phyloP scores from a whole-genome alignment of 306 rosid species.

The Pachyrhizus erosus region DNA sequence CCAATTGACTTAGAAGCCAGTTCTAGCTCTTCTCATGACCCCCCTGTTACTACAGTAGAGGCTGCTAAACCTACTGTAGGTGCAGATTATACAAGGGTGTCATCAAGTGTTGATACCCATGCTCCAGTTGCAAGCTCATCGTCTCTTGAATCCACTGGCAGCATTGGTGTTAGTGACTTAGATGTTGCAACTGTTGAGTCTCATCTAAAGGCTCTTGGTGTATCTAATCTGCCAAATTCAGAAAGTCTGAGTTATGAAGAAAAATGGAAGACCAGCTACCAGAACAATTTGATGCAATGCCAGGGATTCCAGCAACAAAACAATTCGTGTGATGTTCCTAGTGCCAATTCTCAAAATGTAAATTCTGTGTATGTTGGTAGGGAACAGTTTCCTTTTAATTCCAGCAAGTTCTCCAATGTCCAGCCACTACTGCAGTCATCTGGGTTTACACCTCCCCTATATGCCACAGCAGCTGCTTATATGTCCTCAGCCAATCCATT shows the following conservation, averaged over 20 bases:
- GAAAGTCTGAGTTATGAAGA: slow-evolving; percentile 52
- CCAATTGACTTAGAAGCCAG: slow-evolving; percentile 44
- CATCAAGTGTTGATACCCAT: slow-evolving; percentile 43
- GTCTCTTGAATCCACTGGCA: slow-evolving; percentile 49
- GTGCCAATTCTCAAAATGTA: slow-evolving; percentile 50
- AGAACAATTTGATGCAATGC: slow-evolving; percentile 49
- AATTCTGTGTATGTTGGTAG: slow-evolving; percentile 46
- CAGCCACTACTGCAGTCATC: slow-evolving; percentile 64
- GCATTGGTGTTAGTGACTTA: slow-evolving; percentile 45
- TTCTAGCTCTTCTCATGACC: slow-evolving; percentile 50
- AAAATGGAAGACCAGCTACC: slow-evolving; percentile 50
- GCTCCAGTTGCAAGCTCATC: slow-evolving; percentile 47
- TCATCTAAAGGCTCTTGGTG: slow-evolving; percentile 57
- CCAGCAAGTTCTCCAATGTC: slow-evolving; percentile 55
- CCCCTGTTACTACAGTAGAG: slow-evolving; percentile 33
- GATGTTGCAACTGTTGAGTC: slow-evolving; percentile 46
- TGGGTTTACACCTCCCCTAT: slow-evolving; percentile 66
- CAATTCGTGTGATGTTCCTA: slow-evolving; percentile 48
- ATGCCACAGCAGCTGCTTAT: slow-evolving; percentile 60
- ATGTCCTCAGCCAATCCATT: slow-evolving; percentile 53
- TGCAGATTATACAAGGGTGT: slow-evolving; percentile 39
- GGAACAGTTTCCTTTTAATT: slow-evolving; percentile 52
- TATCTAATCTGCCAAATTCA: slow-evolving; percentile 46
- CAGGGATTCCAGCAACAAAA: slow-evolving; percentile 50
- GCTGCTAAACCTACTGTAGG: slow-evolving; percentile 33